Percentiles rank a stretch among this genome's conserved stretches.
Conservation (phyloP, 805 yeast genomes). For the Scheffersomyces coipomensis region DNA sequence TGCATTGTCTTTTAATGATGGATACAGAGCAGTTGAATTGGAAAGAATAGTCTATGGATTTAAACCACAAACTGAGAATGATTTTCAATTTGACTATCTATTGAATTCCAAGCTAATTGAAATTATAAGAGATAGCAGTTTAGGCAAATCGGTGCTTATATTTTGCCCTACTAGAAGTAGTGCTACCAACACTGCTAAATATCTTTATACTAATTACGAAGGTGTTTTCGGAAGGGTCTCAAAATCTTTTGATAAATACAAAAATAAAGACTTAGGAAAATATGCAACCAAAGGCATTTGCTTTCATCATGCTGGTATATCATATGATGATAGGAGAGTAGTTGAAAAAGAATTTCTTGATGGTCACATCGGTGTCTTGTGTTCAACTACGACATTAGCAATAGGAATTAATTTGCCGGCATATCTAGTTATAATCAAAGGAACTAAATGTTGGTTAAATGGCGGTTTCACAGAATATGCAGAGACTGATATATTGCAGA, state of each 20-base stretch:
- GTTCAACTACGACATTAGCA: conserved; percentile 61
- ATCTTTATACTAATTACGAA: conserved; percentile 17
- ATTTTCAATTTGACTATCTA: conserved; percentile 46
- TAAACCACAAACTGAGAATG: conserved; percentile 35
- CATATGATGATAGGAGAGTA: conserved; percentile 41
- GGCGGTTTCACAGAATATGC: conserved; percentile 52
- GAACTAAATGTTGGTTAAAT: conserved; percentile 57
- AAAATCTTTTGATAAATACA: conserved; percentile 4
- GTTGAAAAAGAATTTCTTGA: conserved; percentile 45
- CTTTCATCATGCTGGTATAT: conserved; percentile 60
- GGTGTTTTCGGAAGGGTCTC: neutral
- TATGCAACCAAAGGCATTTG: conserved; percentile 39
- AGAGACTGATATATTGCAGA: conserved; percentile 55
- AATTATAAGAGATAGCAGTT: conserved; percentile 36
- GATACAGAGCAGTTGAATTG: conserved; percentile 45
- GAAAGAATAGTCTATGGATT: conserved; percentile 44
- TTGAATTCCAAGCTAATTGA: conserved; percentile 42
- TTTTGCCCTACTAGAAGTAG: conserved; percentile 57
- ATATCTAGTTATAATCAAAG: conserved; percentile 57
- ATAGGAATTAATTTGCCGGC: conserved; percentile 65
- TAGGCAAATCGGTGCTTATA: conserved; percentile 43
- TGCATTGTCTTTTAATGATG: conserved; percentile 44
- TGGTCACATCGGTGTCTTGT: conserved; percentile 44
- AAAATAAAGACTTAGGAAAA: conserved; percentile 25
- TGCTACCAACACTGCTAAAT: conserved; percentile 46